A percentile compares a stretch with the other conserved stretches of the same genome.
Conservation (phyloP, 208 protist species). For the Lotmaria passim region DNA sequence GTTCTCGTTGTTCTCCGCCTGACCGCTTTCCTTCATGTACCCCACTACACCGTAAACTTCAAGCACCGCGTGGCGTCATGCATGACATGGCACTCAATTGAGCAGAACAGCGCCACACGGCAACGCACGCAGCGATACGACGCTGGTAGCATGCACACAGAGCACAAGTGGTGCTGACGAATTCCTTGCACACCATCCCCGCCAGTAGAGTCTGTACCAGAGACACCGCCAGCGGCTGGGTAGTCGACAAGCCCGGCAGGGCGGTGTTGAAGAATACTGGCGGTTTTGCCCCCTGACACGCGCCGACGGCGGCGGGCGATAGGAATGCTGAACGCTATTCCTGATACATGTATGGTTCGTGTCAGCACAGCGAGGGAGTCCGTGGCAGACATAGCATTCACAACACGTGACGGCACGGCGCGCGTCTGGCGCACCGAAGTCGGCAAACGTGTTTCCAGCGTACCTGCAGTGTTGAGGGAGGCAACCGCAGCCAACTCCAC, state of each 20-base stretch:
- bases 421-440: no score
- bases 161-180: conserved; percentile 62
- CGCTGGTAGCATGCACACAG: conserved; percentile 74
- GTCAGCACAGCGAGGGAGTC: not conserved
- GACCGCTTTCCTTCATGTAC: not conserved
- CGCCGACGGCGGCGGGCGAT: not conserved
- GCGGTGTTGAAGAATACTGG: not conserved
- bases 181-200: conserved; percentile 19
- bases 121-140: conserved; percentile 75
- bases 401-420: not conserved
- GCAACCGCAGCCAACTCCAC: no score
- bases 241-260: not conserved
- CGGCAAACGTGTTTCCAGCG: no score
- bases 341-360: not conserved
- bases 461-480: no score
- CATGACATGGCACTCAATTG: conserved; percentile 73
- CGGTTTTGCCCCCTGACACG: not conserved
- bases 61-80: conserved; percentile 82
- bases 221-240: not conserved
- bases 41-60: conserved; percentile 71
- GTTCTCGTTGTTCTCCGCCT: conserved; percentile 1
- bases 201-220: not conserved
- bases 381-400: not conserved
- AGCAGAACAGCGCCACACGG: conserved; percentile 72
- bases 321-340: not conserved